Base-by-base conservation (phyloP, 1,284 basidiomycete genomes). In the Chalciporus sp. region DNA sequence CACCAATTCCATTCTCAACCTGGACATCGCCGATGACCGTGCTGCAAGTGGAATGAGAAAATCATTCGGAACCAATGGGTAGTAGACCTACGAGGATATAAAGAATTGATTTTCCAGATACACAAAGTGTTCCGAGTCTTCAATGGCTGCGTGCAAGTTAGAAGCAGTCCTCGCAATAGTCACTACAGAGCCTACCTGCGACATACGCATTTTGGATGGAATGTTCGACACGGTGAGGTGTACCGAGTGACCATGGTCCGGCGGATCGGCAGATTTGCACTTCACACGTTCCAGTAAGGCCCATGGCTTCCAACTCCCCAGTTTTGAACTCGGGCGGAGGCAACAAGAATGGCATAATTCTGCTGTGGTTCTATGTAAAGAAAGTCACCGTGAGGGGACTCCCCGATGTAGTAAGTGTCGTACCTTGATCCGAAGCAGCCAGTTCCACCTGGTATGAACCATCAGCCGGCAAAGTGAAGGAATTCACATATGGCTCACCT, bases 31-130 rank as follows among this genome's bases (percentile, higher is more conserved):
- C 91, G 26, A 96, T 86, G 1, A 86, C 77, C 1, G 96, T 98
- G 20, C 93, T 92, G 61, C 9, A 20, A 47, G 33, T 23, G 16
- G 39, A 31, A 41, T 55, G 49, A 69, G 49, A 0, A 28, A 10
- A 37, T 40, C n/a, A 27, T 33, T 44, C 31, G 31, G 14, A 27
- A 26, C 9, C 39, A 11, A 37, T 42, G 19, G 12, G 35, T 28
- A 42, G 9, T 35, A 45, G 19, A 72, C 86, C 67, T 69, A 92
- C 83, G 92, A 97, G 0, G 95, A 92, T 67, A 99, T 95, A 74
- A 99, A 99, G 76, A 98, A 99, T 71, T 99, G 96, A 68, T 99
- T 98, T 72, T 98, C 95, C 56, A 95, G 94, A 72, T 95, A 94
- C 20, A 95, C 90, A 64, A 94, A 95, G 65, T 93, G 91, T 57